Evolutionary conservation across 805 yeast species (phyloP), one percentile per base, ranked within the genome.

Genomic region (Scheffersomyces stipitis): DNA sequence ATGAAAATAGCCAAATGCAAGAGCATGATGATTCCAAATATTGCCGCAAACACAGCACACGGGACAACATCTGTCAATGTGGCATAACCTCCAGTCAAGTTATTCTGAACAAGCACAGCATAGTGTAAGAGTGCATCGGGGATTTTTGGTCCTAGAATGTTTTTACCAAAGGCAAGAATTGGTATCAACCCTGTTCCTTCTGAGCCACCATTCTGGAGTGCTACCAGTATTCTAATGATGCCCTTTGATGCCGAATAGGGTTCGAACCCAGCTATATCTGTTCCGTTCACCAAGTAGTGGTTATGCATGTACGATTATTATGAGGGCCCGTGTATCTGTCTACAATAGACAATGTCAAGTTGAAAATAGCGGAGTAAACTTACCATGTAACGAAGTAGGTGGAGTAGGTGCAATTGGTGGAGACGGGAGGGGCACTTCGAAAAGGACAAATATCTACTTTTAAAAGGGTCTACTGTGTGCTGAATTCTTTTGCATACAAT

Each of bases 131-230:
- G n/a, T 1, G 15, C 33, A 1, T 18, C 24, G 1, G 52, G 46
- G 12, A 40, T 28, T 1, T 15, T 9, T 3, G 31, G 30, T 2
- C 46, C 46, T 10, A 31, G 10, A 3, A 34, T 15, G 17, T 34
- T 40, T 16, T 33, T 29, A 12, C 23, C 13, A 13, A 32, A 31
- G 6, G 17, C 17, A 5, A 42, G 31, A 24, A 45, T 23, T 3
- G 10, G 20, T 33, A 5, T 18, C 17, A 74, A 66, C 24, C 80
- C 80, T 0, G 80, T 75, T 13, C 80, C 79, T 31, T 58, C 60
- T 12, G 76, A 76, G 3, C 79, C 76, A 33, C 66, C 65, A 33
- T 69, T 44, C 0, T 76, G 65, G 20, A 47, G 30, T 0, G 48
- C 23, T 26, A 45, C 39, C 5, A 62, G 22, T 2, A 48, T 22